Base-by-base conservation (phyloP, 1,284 basidiomycete genomes). In the Meira nashicola region DNA sequence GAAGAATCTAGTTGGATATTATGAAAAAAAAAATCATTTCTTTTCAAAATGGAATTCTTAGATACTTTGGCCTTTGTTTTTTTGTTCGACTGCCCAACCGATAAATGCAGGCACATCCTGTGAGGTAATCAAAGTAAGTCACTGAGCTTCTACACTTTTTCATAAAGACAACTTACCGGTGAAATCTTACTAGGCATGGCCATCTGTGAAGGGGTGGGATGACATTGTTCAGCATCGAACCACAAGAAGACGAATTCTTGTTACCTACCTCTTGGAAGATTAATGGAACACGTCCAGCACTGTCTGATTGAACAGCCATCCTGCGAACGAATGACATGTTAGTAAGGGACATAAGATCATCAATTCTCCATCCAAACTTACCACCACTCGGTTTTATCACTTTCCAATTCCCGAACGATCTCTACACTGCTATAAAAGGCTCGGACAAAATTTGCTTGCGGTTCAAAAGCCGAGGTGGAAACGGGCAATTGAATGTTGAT, bases 401-500 rank as follows among this genome's bases (percentile, higher is more conserved):
- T 7, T 19, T 53, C 50, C 17, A 41, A 19, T 23, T 53, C 38
- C 19, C 50, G 50, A 39, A 53, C 7, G 12, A 53, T 28, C 38
- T 53, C 50, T 4, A 53, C 50, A 53, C 38, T 39, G 28, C 38
- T 33, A 53, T 53, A 53, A 15, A 19, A 53, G 6, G 50, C 50
- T 41, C 50, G 37, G 6, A 53, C 50, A 25, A 48, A 48, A 25
- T 53, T 19, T 38, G 23, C 28, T 33, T 53, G 23, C 7, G 50
- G 50, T 41, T 17, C 14, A 25, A 17, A 53, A 23, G 23, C 39
- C 2, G 14, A 19, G 7, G 39, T 39, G 7, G 23, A 14, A 17
- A 53, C 50, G 11, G 50, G 50, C 12, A 53, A 23, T 25, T 53
- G 50, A 53, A 53, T 53, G 28, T 53, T 53, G 50, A 53, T n/a